Conservation (phyloP, 345 rosid genomes). For the Eucalyptus sp. region DNA sequence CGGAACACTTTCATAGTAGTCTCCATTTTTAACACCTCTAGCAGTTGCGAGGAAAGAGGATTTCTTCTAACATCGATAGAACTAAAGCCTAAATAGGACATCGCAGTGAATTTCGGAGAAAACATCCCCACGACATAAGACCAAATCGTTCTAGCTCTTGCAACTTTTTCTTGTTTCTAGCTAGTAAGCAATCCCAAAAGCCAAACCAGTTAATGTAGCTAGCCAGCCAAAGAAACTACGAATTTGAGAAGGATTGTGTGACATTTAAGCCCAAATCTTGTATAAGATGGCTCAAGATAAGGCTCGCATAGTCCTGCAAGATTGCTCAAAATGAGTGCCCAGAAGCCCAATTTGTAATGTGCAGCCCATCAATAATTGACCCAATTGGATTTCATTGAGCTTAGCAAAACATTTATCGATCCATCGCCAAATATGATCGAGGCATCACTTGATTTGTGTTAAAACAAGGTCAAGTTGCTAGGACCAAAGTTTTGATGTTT, state of each 20-base stretch:
- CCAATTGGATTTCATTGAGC: background rate
- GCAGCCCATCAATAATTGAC: background rate
- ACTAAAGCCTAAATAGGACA: background rate
- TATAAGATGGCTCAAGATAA: background rate
- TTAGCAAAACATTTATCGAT: background rate
- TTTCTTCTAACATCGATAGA: background rate
- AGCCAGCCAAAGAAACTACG: background rate
- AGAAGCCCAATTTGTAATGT: background rate
- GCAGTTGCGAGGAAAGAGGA: background rate
- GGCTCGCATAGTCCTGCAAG: background rate
- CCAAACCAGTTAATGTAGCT: background rate
- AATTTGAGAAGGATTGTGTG: background rate
- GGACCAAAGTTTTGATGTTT: background rate
- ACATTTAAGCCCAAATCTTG: background rate
- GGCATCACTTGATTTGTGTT: background rate
- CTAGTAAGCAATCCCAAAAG: background rate
- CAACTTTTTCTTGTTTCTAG: background rate
- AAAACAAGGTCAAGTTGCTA: background rate
- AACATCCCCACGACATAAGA: background rate
- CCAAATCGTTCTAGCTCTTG: background rate
- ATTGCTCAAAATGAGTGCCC: background rate
- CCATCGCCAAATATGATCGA: background rate
- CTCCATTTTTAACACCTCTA: background rate
- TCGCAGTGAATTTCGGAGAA: background rate
- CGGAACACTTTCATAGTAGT: background rate